Evolutionary conservation across 768 basidiomycete species (phyloP).

Genomic region (Hypholoma sublateritium): DNA sequence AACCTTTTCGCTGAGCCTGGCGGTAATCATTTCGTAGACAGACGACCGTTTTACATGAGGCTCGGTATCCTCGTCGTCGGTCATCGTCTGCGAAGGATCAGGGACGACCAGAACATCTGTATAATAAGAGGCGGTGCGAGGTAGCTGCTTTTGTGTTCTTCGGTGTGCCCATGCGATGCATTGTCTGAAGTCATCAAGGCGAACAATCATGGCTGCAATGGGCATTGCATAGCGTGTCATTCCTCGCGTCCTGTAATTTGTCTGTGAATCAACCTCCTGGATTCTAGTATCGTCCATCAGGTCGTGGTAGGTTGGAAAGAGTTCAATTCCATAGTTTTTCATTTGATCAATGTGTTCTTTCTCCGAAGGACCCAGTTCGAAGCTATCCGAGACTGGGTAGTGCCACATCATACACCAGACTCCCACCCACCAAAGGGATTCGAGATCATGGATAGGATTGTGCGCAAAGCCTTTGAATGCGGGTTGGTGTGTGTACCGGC

Average conservation of each 20-base stretch:
- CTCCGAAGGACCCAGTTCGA: background rate
- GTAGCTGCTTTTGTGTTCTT: background rate
- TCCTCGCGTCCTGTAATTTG: background rate
- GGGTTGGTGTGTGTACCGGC: background rate
- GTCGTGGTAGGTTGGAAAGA: background rate
- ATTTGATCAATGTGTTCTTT: background rate
- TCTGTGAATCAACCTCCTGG: background rate
- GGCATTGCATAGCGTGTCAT: background rate
- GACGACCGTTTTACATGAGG: background rate
- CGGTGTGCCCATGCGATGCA: background rate
- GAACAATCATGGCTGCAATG: background rate
- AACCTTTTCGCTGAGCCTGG: no score
- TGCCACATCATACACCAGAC: constrained; percentile 1
- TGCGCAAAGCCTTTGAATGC: background rate
- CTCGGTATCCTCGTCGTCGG: background rate
- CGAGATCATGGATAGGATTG: constrained; percentile 4
- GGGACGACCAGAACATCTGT: background rate
- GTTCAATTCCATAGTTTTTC: background rate
- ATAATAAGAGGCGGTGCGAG: background rate
- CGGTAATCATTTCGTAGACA: background rate
- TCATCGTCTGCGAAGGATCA: background rate
- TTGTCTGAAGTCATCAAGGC: background rate
- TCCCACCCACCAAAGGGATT: constrained; percentile 3
- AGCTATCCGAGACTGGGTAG: background rate
- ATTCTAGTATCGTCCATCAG: background rate